Evolutionary conservation across 164 flowering plant species (phyloP).

Genomic region (Aristolochia fimbriata): DNA sequence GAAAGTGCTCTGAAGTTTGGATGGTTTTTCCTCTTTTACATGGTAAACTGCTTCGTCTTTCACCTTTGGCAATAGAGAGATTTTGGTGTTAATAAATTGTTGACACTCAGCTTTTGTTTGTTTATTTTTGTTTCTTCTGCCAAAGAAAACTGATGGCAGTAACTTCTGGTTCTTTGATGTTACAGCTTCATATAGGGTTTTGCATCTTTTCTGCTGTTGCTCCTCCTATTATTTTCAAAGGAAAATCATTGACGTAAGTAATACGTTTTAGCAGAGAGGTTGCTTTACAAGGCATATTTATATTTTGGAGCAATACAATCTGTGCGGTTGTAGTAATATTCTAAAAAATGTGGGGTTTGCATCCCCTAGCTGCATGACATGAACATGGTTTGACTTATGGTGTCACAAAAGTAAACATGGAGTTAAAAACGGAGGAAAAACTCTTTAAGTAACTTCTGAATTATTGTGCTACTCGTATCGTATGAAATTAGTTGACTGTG

Average conservation of each 20-base stretch:
- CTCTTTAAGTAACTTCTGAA: no score
- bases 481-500: no score
- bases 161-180: background rate
- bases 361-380: no score
- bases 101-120: background rate
- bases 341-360: background rate
- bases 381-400: no score
- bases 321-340: background rate
- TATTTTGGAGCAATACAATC: background rate
- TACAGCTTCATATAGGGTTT: slow-evolving; percentile 81
- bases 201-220: slow-evolving; percentile 80
- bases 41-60: slow-evolving; percentile 24
- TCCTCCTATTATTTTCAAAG: slow-evolving; percentile 82
- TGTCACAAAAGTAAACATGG: no score
- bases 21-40: slow-evolving; percentile 72
- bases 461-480: no score
- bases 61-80: no score
- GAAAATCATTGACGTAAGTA: slow-evolving; percentile 86
- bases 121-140: background rate
- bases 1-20: slow-evolving; percentile 88
- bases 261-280: no score
- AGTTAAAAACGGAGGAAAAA: no score
- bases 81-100: background rate
- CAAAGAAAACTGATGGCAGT: no score
- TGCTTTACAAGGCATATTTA: background rate